Conservation (phyloP, 1,284 basidiomycete genomes). For the Pyrrhoderma noxium region DNA sequence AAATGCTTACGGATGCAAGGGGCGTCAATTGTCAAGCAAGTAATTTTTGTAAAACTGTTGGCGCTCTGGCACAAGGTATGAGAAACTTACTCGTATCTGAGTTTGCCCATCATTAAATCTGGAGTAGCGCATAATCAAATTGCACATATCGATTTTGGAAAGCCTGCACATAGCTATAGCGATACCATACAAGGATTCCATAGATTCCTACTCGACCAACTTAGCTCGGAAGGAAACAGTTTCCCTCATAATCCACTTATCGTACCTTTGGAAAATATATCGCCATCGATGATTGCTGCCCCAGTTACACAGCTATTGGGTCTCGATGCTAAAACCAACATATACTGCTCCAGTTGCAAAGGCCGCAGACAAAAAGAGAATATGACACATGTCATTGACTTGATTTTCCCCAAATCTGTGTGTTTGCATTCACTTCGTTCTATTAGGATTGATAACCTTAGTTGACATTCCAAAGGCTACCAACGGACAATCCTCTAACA, state of each 20-base stretch:
- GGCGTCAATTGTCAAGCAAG: constrained; percentile 95
- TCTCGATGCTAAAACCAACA: constrained; percentile 66
- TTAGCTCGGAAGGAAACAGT: constrained; percentile 62
- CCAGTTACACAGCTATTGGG: constrained; percentile 80
- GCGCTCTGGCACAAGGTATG: constrained; percentile 68
- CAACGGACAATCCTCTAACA: constrained; percentile 41
- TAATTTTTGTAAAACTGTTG: constrained; percentile 94
- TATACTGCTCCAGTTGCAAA: constrained; percentile 74
- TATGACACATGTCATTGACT: constrained; percentile 77
- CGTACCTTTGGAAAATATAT: constrained; percentile 30
- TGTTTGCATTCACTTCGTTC: constrained; percentile 19
- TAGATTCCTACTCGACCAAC: constrained; percentile 83
- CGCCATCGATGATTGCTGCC: constrained; percentile 37
- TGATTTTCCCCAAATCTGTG: constrained; percentile 83
- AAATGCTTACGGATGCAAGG: constrained; percentile 92
- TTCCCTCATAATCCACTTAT: constrained; percentile 55
- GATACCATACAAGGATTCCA: constrained; percentile 94
- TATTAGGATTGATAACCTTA: constrained; percentile 6
- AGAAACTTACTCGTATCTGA: constrained; percentile 1
- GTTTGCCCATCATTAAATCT: constrained; percentile 14
- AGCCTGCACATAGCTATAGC: constrained; percentile 68
- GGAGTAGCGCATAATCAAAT: constrained; percentile 63
- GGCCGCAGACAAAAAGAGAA: constrained; percentile 64
- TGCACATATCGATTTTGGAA: constrained; percentile 85
- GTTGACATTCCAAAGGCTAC: constrained; percentile 27